Evolutionary conservation across 2,329 filamentous ascomycete species (phyloP), one percentile per base, ranked within the genome.

Genomic region (Magnaporthiopsis poae): DNA sequence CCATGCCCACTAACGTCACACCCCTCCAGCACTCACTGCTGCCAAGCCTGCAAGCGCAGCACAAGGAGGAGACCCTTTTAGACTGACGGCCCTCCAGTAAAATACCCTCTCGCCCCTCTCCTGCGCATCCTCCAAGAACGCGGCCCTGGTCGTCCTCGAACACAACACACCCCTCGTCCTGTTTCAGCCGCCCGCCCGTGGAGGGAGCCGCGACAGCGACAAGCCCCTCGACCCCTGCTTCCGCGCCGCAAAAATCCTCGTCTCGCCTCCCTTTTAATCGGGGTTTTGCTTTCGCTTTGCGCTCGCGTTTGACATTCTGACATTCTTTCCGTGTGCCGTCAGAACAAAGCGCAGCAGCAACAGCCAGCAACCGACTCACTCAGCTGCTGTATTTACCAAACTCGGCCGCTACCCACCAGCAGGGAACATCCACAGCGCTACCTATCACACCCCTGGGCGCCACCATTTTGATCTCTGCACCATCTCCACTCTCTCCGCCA

Each of bases 131-230:
- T 21, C 46, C 21, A 56, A 56, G n/a, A 56, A 56, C 8, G 46
- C 46, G 13, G 69, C 70, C 69, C 70, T 68, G 66, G 67, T 69
- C 68, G 67, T 69, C 67, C 70, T 71, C 72, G 67, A 72, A 69
- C 69, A 63, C 68, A 59, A 65, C 66, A 68, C 68, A 64, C 71
- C 72, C 70, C 72, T 69, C 71, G 52, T 62, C 67, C 67, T 71
- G 71, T 73, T 74, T 74, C 72, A 73, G 72, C 69, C 69, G 72
- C 69, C 69, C 60, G 64, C 64, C 33, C 25, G 46, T 62, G 46
- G 46, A 62, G 60, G 29, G 64, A 65, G 59, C 31, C 59, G 60
- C 66, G 62, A 25, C 25, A 61, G 60, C 62, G 62, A 33, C 25
- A 61, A 61, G 65, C 67, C 67, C 56, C 52, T 59, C n/a, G 56